Percentiles rank a stretch among this genome's conserved stretches.
phyloP scores from a whole-genome alignment of 345 rosid genomes.

The Excoecaria cochinchinensis region DNA sequence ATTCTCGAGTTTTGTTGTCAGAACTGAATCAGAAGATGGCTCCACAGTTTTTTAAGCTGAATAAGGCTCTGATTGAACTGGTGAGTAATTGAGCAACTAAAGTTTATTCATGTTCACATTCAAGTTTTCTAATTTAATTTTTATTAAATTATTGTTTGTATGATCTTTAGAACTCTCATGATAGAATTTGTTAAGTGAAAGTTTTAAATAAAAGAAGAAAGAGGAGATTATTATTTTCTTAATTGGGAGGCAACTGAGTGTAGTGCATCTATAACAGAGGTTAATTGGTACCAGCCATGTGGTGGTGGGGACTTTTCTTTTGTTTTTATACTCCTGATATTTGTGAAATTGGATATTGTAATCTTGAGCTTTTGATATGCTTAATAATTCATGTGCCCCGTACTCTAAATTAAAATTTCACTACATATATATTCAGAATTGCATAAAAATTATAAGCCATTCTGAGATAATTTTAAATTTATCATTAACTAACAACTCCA shows the following conservation, averaged over 20 bases:
- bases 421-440: background rate
- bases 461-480: background rate
- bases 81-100: slow-evolving; percentile 35
- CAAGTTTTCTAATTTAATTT: background rate
- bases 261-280: too few species aligned
- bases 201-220: background rate
- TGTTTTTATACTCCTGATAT: too few species aligned
- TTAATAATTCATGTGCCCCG: background rate
- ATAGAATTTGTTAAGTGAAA: background rate
- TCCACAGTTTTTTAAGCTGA: slow-evolving; percentile 72
- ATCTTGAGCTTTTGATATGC: background rate
- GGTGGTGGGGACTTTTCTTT: background rate
- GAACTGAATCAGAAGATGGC: slow-evolving; percentile 78
- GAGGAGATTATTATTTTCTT: background rate
- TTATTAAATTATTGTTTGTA: background rate
- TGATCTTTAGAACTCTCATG: background rate
- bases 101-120: background rate
- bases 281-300: too few species aligned
- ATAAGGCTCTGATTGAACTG: slow-evolving; percentile 76
- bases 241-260: background rate
- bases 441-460: background rate
- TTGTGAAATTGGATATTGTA: background rate
- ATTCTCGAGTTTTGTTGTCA: slow-evolving; percentile 59
- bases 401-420: background rate
- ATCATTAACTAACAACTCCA: background rate